These are phyloP conservation scores for Crucihimalaya himalaica DNA, from an alignment of 345 rosid species.

Conservation along the genomic window DNA sequence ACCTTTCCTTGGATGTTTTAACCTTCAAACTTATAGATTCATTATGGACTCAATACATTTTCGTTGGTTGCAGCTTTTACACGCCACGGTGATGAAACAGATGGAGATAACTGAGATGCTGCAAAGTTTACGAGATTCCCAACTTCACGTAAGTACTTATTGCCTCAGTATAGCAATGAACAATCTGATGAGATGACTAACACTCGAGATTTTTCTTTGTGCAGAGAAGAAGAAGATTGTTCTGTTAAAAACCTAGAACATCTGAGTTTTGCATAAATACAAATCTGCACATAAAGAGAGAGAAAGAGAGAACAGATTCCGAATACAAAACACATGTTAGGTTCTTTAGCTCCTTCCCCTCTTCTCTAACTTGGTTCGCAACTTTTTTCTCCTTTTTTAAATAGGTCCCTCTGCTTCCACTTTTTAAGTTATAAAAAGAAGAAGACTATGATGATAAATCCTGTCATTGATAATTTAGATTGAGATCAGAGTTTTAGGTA, in stretches of 20 bases:
- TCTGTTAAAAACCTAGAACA: conserved; percentile 29
- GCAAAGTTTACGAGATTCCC: conserved; percentile 58
- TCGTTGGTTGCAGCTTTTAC: conserved; percentile 58
- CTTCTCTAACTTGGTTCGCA: conserved; percentile 17
- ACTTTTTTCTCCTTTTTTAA: not conserved
- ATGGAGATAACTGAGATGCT: conserved; percentile 70
- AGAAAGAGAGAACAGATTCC: conserved; percentile 18
- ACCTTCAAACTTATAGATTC: not conserved
- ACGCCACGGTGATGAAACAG: conserved; percentile 71
- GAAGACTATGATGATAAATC: not conserved
- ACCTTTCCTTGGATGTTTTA: not conserved
- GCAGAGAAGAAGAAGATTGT: conserved; percentile 44
- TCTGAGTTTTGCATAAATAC: conserved; percentile 36
- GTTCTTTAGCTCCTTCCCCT: conserved; percentile 10
- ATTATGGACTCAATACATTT: not conserved
- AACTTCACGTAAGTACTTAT: conserved; percentile 63
- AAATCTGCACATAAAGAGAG: conserved; percentile 37
- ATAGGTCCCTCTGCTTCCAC: conserved; percentile 26
- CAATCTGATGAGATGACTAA: conserved; percentile 6
- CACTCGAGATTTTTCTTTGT: not conserved
- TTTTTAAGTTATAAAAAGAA: conserved; percentile 6
- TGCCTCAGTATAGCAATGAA: not conserved
- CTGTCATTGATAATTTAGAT: conserved; percentile 20
- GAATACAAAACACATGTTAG: conserved; percentile 9
- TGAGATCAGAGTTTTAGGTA: conserved; percentile 25